Percentiles rank a stretch among this genome's conserved stretches.
phyloP scores from a whole-genome alignment of 805 yeast genomes.

The Zygoascus ofunaensis region DNA sequence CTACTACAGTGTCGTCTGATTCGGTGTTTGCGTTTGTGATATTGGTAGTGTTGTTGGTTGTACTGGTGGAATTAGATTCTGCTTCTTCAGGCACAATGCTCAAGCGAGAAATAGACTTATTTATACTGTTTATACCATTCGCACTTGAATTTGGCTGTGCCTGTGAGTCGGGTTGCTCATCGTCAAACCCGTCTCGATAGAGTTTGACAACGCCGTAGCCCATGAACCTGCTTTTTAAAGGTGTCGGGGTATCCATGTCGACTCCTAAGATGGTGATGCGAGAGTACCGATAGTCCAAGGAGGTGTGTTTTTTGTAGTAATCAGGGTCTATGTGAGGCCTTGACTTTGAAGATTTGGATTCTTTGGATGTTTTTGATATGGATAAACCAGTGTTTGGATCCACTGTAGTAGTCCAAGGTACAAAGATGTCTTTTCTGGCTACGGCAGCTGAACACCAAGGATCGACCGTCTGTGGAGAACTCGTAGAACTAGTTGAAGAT shows the following conservation, averaged over 20 bases:
- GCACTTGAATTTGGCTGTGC: conserved; percentile 6
- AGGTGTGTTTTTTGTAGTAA: conserved; percentile 8
- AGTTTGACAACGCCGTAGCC: conserved; percentile 71
- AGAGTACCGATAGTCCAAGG: conserved; percentile 13
- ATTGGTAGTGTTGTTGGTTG: conserved; percentile 41
- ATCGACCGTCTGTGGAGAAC: not conserved
- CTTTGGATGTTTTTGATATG: too few relatives aligned
- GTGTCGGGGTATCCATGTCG: conserved; percentile 14
- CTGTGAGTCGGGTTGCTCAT: not conserved
- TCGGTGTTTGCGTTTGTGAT: conserved; percentile 24
- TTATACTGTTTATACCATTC: conserved; percentile 11
- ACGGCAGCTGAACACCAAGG: conserved; percentile 3
- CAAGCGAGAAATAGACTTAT: not conserved
- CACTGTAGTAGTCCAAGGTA: too few relatives aligned
- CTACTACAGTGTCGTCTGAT: conserved; percentile 47
- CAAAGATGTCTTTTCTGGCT: conserved; percentile 1
- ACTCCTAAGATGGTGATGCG: conserved; percentile 12
- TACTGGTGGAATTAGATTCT: conserved; percentile 17
- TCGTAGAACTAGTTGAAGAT: not conserved
- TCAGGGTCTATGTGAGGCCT: not conserved
- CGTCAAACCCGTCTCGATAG: conserved; percentile 39
- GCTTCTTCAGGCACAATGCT: not conserved
- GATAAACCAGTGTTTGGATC: too few relatives aligned
- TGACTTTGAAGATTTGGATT: too few relatives aligned
- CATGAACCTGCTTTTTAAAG: conserved; percentile 51